Base-by-base conservation (phyloP, 106 monocot genomes). In the Allium sativum region DNA sequence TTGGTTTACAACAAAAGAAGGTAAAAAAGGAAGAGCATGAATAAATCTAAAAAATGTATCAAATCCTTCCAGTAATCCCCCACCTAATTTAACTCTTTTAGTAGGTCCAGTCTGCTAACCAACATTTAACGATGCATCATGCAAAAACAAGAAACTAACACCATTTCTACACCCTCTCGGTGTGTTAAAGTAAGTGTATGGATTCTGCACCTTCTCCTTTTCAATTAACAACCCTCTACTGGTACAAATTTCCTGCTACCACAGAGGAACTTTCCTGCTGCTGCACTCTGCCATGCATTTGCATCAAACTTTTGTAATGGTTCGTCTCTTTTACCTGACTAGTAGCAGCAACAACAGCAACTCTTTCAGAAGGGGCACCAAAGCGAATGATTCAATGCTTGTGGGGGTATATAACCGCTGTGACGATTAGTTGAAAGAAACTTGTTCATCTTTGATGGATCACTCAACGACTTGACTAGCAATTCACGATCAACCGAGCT, bases 71-170 rank as follows among this genome's bases (percentile, higher is more conserved):
- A 5, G 44, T 60, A 42, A 84, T 68, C 64, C 71, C 48, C 56
- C 83, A 63, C 83, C 86, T 65, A 96, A 45, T 68, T 82, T 96
- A 53, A 82, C 70, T 66, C 82, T 81, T 61, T 96, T 96, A 10
- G 61, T 21, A 16, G 65, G 13, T 46, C 72, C 73, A 22, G 59
- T 73, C n/a, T 58, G 67, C 12, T 42, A 53, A 61, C 82, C 73
- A 1, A 65, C 40, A 31, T 52, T 17, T n/a, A 58, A 7, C 70
- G 45, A 79, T 18, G 55, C 54, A 67, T 91, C 90, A 21, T 96
- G 96, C 53, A 70, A 59, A 63, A 69, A 96, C 16, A 68, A 68
- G 78, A 90, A 96, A 60, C 60, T 77, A 8, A 75, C 62, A 7
- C 96, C 96, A 45, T 84, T 55, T 43, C 77, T 47, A 57, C 96